Evolutionary conservation across 2,329 filamentous ascomycete genomes (phyloP).

Genomic region (Coleophoma crateriformis): DNA sequence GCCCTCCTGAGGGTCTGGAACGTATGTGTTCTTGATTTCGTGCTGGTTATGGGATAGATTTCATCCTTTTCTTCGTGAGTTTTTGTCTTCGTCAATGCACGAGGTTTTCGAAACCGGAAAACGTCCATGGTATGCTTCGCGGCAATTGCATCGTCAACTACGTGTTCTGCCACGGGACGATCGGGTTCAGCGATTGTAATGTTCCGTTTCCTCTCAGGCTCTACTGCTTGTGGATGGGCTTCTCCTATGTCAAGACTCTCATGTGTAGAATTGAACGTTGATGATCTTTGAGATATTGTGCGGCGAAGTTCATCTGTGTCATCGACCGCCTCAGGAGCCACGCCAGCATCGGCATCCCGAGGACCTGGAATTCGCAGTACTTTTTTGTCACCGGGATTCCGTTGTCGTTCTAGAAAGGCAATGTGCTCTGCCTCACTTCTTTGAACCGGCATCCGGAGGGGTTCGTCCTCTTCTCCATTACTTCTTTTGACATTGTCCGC

Average conservation of each 20-base stretch:
- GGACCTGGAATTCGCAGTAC: conserved; percentile 87
- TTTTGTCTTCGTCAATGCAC: conserved; percentile 29
- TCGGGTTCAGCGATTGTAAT: conserved; percentile 23
- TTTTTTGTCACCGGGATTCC: conserved; percentile 64
- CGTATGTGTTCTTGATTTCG: conserved; percentile 32
- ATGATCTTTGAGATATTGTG: conserved; percentile 12
- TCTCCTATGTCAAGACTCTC: conserved; percentile 6
- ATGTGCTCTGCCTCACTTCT: conserved; percentile 73
- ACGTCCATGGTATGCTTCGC: conserved; percentile 13
- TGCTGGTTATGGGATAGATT: neutral
- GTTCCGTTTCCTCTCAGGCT: conserved; percentile 16
- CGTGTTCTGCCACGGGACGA: conserved; percentile 20
- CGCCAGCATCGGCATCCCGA: conserved; percentile 79
- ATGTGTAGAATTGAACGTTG: conserved; percentile 9
- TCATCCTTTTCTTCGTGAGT: conserved; percentile 23
- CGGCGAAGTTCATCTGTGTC: conserved; percentile 14
- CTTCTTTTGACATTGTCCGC: conserved; percentile 59
- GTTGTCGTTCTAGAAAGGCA: conserved; percentile 79
- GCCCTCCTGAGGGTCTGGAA: conserved; percentile 50
- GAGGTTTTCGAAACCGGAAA: conserved; percentile 39
- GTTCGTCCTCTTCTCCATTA: conserved; percentile 48
- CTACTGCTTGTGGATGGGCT: conserved; percentile 8
- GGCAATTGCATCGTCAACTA: conserved; percentile 17
- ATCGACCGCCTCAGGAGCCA: conserved; percentile 58
- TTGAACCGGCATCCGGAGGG: conserved; percentile 41